These are phyloP conservation scores for Cylindrodendrum hubeiense DNA, from an alignment of 2,329 filamentous ascomycete species.

Conservation along the genomic window DNA sequence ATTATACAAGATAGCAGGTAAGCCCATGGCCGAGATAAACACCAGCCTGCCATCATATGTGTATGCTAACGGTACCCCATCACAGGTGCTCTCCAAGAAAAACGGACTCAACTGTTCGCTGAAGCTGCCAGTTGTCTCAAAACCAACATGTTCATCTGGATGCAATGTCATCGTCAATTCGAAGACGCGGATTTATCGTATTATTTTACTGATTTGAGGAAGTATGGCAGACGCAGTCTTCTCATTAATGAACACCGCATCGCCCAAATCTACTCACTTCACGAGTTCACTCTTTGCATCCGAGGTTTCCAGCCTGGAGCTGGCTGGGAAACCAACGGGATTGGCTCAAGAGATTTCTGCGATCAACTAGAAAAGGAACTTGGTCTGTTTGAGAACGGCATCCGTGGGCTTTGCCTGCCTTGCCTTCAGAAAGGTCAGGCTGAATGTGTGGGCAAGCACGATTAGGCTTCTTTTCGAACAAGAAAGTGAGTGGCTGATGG, in stretches of 20 bases:
- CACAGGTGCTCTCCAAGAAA: background rate
- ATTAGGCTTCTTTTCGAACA: background rate
- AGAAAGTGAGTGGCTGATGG: background rate
- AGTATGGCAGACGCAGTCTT: background rate
- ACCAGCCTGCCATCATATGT: background rate
- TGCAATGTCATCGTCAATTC: accelerated
- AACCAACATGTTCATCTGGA: background rate
- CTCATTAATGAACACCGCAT: background rate
- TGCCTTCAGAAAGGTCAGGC: background rate
- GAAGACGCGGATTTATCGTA: accelerated
- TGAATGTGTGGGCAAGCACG: background rate
- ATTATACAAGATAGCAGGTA: constrained; percentile 9
- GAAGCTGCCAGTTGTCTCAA: background rate
- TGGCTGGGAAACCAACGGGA: no score
- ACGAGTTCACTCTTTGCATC: no score
- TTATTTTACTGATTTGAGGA: background rate
- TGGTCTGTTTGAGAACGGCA: no score
- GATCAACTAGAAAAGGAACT: no score
- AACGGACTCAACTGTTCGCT: background rate
- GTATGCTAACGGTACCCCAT: background rate
- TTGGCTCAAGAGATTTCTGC: no score
- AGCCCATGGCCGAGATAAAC: background rate
- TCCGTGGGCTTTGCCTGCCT: background rate
- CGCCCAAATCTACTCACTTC: background rate
- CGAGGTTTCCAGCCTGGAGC: no score